These are phyloP conservation scores for Corymbia maculata DNA, from an alignment of 345 rosid genomes.

Conservation along the genomic window DNA sequence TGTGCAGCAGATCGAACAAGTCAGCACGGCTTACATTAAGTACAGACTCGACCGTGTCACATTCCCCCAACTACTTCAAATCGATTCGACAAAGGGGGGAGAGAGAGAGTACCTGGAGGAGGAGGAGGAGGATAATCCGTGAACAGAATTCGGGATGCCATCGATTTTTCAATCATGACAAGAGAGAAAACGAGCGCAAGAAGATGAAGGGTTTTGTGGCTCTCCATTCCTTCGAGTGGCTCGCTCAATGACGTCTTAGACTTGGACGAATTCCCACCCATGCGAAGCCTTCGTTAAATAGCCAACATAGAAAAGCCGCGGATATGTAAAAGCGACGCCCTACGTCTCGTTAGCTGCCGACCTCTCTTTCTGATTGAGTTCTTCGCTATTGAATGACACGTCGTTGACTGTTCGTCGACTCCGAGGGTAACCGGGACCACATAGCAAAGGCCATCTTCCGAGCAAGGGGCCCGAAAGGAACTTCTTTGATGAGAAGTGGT, in stretches of 20 bases:
- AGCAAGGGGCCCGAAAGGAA: neutral
- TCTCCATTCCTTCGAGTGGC: no score
- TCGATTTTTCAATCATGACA: no score
- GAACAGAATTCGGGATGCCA: no score
- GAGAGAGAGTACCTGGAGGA: no score
- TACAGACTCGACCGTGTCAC: no score
- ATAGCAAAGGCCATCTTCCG: neutral
- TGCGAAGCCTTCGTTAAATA: no score
- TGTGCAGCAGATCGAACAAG: neutral
- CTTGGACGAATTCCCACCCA: neutral
- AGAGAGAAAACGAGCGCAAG: no score
- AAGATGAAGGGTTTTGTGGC: no score
- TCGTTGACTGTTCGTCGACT: neutral
- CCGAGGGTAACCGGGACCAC: neutral
- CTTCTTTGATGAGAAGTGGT: no score
- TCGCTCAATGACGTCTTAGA: neutral
- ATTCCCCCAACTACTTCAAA: no score
- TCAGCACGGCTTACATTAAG: neutral
- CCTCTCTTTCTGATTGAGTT: neutral
- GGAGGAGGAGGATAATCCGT: no score
- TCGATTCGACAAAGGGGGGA: no score
- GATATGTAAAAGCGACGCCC: neutral
- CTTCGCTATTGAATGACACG: neutral
- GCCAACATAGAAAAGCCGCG: neutral
- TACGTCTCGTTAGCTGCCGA: neutral